Conservation (phyloP, 495 filamentous ascomycete genomes). For the Aspergillus homomorphus region DNA sequence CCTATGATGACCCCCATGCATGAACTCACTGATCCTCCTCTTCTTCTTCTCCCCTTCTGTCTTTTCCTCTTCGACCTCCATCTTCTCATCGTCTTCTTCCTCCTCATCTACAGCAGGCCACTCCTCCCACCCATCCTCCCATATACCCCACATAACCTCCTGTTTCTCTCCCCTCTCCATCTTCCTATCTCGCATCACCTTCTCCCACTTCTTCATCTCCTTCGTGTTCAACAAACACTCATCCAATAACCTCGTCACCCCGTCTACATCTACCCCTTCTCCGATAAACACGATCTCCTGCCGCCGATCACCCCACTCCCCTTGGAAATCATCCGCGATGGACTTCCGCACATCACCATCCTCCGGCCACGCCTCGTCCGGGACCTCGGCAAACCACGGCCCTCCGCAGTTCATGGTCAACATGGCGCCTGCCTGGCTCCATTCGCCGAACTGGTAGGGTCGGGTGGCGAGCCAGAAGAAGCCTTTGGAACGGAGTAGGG, state of each 20-base stretch:
- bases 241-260: constrained; percentile 44
- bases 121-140: constrained; percentile 57
- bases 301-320: constrained; percentile 55
- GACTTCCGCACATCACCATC: constrained; percentile 41
- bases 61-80: constrained; percentile 21
- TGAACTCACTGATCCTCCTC: constrained; percentile 30
- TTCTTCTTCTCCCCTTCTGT: constrained; percentile 21
- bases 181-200: constrained; percentile 43
- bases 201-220: constrained; percentile 51
- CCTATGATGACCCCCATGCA: constrained; percentile 24
- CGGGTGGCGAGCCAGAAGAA: constrained; percentile 48
- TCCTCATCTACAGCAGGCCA: constrained; percentile 43
- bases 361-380: constrained; percentile 44
- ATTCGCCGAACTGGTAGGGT: constrained; percentile 49
- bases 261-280: constrained; percentile 44
- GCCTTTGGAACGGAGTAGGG: constrained; percentile 47
- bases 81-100: constrained; percentile 19
- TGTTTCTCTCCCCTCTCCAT: constrained; percentile 28
- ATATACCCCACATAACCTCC: constrained; percentile 40
- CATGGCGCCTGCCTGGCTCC: constrained; percentile 61
- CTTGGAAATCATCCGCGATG: constrained; percentile 46
- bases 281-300: constrained; percentile 62
- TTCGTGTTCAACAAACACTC: constrained; percentile 47
- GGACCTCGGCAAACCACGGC: constrained; percentile 51
- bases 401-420: constrained; percentile 52